Evolutionary conservation across 1,284 basidiomycete genomes (phyloP).

Genomic region (Coniferiporia weirii): DNA sequence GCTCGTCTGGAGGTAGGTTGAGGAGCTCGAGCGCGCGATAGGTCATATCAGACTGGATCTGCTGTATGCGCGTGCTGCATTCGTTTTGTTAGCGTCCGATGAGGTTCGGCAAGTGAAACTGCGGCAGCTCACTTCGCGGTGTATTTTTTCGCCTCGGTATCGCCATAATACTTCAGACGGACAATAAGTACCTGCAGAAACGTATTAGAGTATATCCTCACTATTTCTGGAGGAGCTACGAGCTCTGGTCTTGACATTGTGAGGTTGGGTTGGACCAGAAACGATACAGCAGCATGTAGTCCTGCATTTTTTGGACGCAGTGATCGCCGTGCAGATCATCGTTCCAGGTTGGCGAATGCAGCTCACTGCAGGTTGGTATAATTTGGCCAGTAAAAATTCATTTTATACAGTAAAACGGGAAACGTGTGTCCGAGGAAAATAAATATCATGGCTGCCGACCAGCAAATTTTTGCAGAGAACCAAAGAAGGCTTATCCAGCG

Average conservation of each 20-base stretch:
- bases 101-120: conserved; percentile 5
- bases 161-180: conserved; percentile 84
- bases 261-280: neutral
- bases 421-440: too few species aligned
- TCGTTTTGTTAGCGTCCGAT: conserved; percentile 6
- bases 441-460: too few species aligned
- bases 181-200: conserved; percentile 14
- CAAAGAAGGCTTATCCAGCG: too few species aligned
- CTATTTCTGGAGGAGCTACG: conserved; percentile 94
- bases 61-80: conserved; percentile 86
- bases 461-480: too few species aligned
- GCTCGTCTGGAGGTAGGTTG: conserved; percentile 70
- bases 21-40: conserved; percentile 92
- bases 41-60: conserved; percentile 98
- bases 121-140: conserved; percentile 74
- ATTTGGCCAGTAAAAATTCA: too few species aligned
- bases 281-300: too few species aligned
- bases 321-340: neutral
- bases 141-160: conserved; percentile 93
- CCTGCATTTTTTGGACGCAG: too few species aligned
- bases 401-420: too few species aligned
- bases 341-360: too few species aligned
- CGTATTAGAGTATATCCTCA: conserved; percentile 37
- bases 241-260: conserved; percentile 94
- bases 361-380: too few species aligned